Evolutionary conservation across 2,329 filamentous ascomycete genomes (phyloP).

Genomic region (Epichloe elymi): DNA sequence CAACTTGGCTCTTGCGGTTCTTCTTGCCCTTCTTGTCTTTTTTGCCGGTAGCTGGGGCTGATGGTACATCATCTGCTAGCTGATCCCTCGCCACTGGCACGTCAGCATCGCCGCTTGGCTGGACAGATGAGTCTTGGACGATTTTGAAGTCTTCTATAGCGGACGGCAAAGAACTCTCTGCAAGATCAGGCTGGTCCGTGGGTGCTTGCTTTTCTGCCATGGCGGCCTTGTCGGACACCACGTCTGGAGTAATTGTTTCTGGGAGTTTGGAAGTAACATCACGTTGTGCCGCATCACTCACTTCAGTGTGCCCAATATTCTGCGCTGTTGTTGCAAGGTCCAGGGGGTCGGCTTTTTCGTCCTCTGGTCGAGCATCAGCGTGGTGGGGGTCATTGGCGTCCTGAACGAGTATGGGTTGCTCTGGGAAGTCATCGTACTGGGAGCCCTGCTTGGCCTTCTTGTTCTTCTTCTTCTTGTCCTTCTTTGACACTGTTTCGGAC

Average conservation of each 20-base stretch:
- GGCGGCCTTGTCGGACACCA: neutral
- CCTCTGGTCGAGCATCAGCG: slow-evolving; percentile 8
- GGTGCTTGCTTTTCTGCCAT: neutral
- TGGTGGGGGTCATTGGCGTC: slow-evolving; percentile 1
- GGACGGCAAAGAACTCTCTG: neutral
- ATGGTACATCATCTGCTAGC: slow-evolving; percentile 6
- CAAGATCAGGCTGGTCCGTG: neutral
- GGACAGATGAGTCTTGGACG: neutral
- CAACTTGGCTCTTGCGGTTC: slow-evolving; percentile 5
- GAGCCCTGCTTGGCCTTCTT: slow-evolving; percentile 5
- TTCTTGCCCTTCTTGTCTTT: slow-evolving; percentile 12
- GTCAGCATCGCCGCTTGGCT: slow-evolving; percentile 1
- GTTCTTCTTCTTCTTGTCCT: slow-evolving; percentile 20
- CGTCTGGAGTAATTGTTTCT: neutral
- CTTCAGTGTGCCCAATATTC: slow-evolving; percentile 2
- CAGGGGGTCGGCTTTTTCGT: slow-evolving; percentile 5
- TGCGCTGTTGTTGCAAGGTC: slow-evolving; percentile 7
- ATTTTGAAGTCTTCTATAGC: neutral
- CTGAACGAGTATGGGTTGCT: slow-evolving; percentile 4
- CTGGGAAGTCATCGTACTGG: slow-evolving; percentile 1
- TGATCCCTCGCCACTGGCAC: slow-evolving; percentile 1
- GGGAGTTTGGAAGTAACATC: slow-evolving; percentile 1
- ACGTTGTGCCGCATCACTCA: slow-evolving; percentile 3
- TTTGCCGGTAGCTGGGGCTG: slow-evolving; percentile 7
- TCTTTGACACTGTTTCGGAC: slow-evolving; percentile 10